Evolutionary conservation across 2,329 filamentous ascomycete genomes (phyloP).

Genomic region (Fusarium oligoseptatum): DNA sequence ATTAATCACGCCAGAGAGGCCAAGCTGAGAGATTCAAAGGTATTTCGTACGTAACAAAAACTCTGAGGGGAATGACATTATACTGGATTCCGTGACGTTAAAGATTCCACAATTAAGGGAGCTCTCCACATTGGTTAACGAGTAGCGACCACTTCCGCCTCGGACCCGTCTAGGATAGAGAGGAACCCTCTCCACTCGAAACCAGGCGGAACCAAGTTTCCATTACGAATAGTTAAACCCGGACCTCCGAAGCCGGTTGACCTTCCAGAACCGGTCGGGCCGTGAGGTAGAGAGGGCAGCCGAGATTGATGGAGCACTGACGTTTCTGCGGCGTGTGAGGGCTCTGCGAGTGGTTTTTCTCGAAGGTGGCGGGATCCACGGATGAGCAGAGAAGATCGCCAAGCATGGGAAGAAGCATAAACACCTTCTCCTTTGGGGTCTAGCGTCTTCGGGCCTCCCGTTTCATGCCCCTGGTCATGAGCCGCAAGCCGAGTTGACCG

Average conservation of each 20-base stretch:
- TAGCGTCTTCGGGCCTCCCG: not conserved
- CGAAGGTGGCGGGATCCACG: not conserved
- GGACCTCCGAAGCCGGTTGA: not conserved
- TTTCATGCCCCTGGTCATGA: not conserved
- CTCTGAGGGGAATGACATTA: not conserved
- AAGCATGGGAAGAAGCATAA: constrained; percentile 1
- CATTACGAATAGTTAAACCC: constrained; percentile 1
- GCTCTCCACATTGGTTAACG: not conserved
- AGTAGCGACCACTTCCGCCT: not conserved
- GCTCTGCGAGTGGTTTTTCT: not conserved
- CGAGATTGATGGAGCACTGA: not conserved
- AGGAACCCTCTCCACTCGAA: not conserved
- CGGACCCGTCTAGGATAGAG: not conserved
- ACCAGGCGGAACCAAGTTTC: not conserved
- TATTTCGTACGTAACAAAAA: constrained; percentile 3
- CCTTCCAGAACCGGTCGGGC: constrained; percentile 1
- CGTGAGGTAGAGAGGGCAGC: not conserved
- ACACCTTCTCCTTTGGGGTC: not conserved
- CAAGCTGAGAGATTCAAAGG: not conserved
- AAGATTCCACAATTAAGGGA: constrained; percentile 1
- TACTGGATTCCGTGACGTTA: constrained; percentile 3
- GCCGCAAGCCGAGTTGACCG: not conserved
- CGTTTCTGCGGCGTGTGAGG: not conserved
- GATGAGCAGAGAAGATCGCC: constrained; percentile 1
- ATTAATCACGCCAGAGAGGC: not conserved